Percentiles rank a stretch among this genome's conserved stretches.
Evolutionary conservation across 768 basidiomycete species (phyloP).

Genomic region (Leucosporidium scottii): DNA sequence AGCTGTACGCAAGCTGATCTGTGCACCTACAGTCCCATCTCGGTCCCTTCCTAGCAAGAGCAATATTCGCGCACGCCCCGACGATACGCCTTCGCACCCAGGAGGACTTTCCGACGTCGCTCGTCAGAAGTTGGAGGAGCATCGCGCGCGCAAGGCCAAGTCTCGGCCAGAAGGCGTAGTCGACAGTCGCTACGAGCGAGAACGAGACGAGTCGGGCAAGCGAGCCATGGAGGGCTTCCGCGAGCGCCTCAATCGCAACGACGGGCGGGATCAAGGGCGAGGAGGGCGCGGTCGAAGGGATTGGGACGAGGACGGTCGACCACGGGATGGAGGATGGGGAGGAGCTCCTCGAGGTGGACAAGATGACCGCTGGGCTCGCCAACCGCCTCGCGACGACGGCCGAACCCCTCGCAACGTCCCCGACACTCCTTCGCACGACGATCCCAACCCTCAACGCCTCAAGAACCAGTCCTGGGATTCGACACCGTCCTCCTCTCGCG

Average conservation of each 20-base stretch:
- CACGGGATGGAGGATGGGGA: constrained; percentile 10
- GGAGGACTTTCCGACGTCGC: constrained; percentile 77
- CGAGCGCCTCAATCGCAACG: constrained; percentile 64
- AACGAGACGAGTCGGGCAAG: constrained; percentile 19
- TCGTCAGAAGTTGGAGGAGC: constrained; percentile 64
- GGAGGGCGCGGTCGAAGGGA: constrained; percentile 36
- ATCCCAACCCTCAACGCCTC: constrained; percentile 69
- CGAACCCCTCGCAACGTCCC: constrained; percentile 1
- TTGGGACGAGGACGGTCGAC: constrained; percentile 9
- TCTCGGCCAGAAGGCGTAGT: constrained; percentile 51
- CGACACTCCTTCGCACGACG: not conserved
- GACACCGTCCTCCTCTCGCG: constrained; percentile 60
- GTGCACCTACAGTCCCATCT: constrained; percentile 57
- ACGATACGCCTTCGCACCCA: constrained; percentile 89
- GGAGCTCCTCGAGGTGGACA: constrained; percentile 48
- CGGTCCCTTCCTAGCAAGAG: constrained; percentile 51
- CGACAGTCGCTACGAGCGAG: constrained; percentile 16
- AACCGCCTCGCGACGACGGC: constrained; percentile 49
- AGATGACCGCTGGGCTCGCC: constrained; percentile 46
- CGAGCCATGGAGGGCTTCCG: constrained; percentile 52
- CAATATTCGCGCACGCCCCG: constrained; percentile 66
- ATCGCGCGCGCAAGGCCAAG: constrained; percentile 62
- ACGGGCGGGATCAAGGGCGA: constrained; percentile 49
- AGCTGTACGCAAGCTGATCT: not conserved
- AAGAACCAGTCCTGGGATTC: constrained; percentile 93